These are phyloP conservation scores for Hypholoma fasciculare DNA, from an alignment of 768 basidiomycete species.

Conservation along the genomic window DNA sequence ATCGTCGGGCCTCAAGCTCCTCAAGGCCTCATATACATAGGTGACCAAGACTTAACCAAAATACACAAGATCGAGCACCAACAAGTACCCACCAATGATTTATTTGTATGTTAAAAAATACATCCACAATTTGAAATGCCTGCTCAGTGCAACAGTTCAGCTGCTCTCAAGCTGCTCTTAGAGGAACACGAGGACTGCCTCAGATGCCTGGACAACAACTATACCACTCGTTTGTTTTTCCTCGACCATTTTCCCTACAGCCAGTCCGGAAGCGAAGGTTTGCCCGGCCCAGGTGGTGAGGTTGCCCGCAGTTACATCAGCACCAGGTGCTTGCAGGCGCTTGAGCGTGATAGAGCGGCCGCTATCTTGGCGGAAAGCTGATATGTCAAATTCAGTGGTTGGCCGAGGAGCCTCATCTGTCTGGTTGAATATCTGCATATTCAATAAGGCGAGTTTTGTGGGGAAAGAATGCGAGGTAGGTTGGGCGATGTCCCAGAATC, in stretches of 20 bases:
- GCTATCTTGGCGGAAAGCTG: constrained; percentile 32
- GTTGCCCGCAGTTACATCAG: constrained; percentile 43
- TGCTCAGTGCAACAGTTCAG: no score
- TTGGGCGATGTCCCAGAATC: constrained; percentile 42
- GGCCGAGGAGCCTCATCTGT: constrained; percentile 43
- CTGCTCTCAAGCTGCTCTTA: constrained; percentile 8
- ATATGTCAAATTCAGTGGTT: constrained; percentile 45
- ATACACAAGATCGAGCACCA: no score
- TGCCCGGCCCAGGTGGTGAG: constrained; percentile 53
- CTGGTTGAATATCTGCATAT: constrained; percentile 52
- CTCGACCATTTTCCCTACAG: constrained; percentile 36
- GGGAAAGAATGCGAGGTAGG: constrained; percentile 33
- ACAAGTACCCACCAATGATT: no score
- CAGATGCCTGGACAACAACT: constrained; percentile 27
- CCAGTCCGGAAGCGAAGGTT: constrained; percentile 41
- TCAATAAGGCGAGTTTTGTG: constrained; percentile 47
- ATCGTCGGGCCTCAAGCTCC: no score
- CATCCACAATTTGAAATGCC: no score
- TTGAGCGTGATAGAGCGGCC: constrained; percentile 34
- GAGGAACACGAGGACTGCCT: constrained; percentile 28
- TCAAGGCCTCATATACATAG: no score
- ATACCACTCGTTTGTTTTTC: constrained; percentile 32
- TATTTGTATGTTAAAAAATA: no score
- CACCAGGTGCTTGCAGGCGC: constrained; percentile 47
- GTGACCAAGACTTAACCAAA: no score